Conservation (phyloP, 805 yeast genomes). For the Ogataea nakhonphanomensis region DNA sequence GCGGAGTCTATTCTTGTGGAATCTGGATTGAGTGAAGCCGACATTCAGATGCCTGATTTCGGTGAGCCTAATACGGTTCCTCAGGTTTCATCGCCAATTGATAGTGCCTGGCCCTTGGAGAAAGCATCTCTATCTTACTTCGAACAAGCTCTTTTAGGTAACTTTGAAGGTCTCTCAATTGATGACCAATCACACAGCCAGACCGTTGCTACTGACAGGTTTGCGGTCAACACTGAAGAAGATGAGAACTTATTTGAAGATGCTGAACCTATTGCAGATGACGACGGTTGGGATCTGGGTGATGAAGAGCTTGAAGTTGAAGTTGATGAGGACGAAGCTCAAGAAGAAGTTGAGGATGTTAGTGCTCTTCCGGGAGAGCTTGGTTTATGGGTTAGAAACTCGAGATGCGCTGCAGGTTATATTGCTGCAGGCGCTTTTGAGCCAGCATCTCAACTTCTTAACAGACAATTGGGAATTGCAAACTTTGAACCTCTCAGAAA, state of each 20-base stretch:
- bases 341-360: constrained; percentile 33
- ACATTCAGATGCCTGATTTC: constrained; percentile 44
- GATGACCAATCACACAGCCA: constrained; percentile 35
- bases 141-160: constrained; percentile 79
- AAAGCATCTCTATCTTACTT: constrained; percentile 72
- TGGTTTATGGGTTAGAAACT: constrained; percentile 81
- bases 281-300: constrained; percentile 77
- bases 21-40: constrained; percentile 60
- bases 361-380: constrained; percentile 53
- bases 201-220: constrained; percentile 5
- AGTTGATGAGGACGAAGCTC: constrained; percentile 37
- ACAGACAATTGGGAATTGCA: constrained; percentile 83
- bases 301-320: constrained; percentile 74
- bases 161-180: constrained; percentile 60
- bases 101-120: constrained; percentile 78
- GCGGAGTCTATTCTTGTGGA: constrained; percentile 71
- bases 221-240: constrained; percentile 24
- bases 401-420: constrained; percentile 86
- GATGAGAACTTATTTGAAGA: constrained; percentile 42
- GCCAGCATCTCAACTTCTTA: constrained; percentile 88
- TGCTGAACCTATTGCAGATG: constrained; percentile 53
- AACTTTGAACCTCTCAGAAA: constrained; percentile 83
- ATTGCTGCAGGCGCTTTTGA: constrained; percentile 97
- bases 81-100: constrained; percentile 43
- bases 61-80: constrained; percentile 43